Conservation (phyloP, 2,329 filamentous ascomycete species). For the Aspergillus novofumigatus region DNA sequence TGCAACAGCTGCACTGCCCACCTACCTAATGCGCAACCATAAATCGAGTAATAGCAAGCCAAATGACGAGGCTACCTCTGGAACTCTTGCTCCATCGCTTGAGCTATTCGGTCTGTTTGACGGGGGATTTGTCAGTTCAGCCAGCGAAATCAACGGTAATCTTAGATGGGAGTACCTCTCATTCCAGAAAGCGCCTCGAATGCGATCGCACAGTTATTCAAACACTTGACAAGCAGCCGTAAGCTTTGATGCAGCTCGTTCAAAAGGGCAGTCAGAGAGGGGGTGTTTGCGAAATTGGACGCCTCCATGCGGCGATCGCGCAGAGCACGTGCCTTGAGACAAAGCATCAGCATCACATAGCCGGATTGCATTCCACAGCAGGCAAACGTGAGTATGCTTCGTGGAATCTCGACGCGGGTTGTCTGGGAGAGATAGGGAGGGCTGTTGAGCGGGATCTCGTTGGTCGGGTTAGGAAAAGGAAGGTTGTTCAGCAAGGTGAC, state of each 20-base stretch:
- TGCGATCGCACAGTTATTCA: constrained; percentile 19
- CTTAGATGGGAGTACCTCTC: constrained; percentile 9
- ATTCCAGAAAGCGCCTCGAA: constrained; percentile 21
- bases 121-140: neutral
- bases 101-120: neutral
- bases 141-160: neutral
- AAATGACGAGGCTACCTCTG: neutral
- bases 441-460: constrained; percentile 3
- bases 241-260: constrained; percentile 19
- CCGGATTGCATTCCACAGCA: constrained; percentile 22
- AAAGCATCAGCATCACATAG: constrained; percentile 28
- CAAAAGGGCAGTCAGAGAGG: constrained; percentile 10
- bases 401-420: constrained; percentile 12
- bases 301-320: neutral
- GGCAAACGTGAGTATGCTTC: constrained; percentile 26
- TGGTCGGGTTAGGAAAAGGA: constrained; percentile 17
- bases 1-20: neutral
- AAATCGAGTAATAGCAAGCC: neutral
- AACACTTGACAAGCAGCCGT: constrained; percentile 12
- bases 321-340: constrained; percentile 12
- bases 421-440: constrained; percentile 3
- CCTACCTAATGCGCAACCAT: neutral
- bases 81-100: constrained; percentile 2
- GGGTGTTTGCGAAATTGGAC: neutral
- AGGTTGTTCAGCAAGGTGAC: constrained; percentile 23